Base-by-base conservation (phyloP, 768 basidiomycete species). In the Polyporus arcularius region DNA sequence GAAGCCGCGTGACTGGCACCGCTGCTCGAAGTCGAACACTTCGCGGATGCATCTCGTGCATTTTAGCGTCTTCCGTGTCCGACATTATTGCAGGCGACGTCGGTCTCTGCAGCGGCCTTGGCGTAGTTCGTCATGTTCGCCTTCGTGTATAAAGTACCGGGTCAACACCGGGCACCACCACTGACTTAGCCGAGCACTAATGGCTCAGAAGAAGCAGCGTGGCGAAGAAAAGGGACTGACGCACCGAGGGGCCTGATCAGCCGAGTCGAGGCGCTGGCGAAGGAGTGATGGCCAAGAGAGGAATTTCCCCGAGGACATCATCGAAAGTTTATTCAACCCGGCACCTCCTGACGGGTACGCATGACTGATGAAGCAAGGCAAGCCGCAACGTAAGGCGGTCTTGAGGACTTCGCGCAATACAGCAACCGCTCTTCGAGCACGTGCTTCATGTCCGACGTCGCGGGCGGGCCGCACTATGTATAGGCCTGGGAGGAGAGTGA, bases 341-440 rank as follows among this genome's bases (percentile, higher is more conserved):
- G 43, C 18, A 41, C 54, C 60, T 50, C 47, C 35, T 61, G 60
- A 61, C 60, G 18, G 40, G n/a, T 39, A 15, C 60, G 54, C 49
- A 61, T 61, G 60, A 61, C 53, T 26, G 21, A 26, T 26, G 21
- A 26, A 26, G 21, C 21, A 26, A 35, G 35, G 35, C 6, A 35
- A 35, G 35, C 11, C 3, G 35, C 11, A 11, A 7, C 54, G 16
- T 10, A 14, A 12, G n/a, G 45, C 5, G 43, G 43, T 15, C 43
- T n/a, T 45, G n/a, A 35, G 6, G 35, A 6, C 6, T 11, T 35
- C 35, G 35, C 35, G 35, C 35, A 7, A 35, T 35, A 35, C 11
- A 35, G 16, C 7, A 7, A 10, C 43, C 43, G 43, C 4, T 45
- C 43, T 45, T n/a, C 15, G 9, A 26, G 43, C 43, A 26, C n/a